Base-by-base conservation (phyloP, 208 protist species). In the Acanthamoeba divionensis region DNA sequence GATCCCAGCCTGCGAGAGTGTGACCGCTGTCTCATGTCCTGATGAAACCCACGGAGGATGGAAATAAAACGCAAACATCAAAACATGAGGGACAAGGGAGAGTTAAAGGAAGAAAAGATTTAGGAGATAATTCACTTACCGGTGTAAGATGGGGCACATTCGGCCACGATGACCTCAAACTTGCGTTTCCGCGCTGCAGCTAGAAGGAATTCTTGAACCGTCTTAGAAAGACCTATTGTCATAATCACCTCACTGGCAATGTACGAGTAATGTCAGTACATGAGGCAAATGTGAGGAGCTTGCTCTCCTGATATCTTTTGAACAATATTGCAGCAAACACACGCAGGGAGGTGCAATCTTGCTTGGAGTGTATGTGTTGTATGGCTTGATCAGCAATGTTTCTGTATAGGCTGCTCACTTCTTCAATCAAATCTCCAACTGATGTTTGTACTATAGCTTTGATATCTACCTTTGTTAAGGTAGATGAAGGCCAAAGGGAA, bases 141-240 rank as follows among this genome's bases (percentile, higher is more conserved):
- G 62, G 57, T 89, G 48, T 91, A 94, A 21, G 87, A 91, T 57
- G 98, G 98, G 10, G 96, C 94, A 38, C 95, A 96, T 87, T 99
- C 98, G 36, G 97, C 95, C 10, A 99, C 96, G 44, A 99, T 97
- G 1, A 99, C 97, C 50, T 97, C 95, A 91, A 99, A 98, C 45
- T 91, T 93, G 65, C 93, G 91, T 45, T 96, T 95, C 52, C 91
- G 93, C 15, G 92, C 95, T 15, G 95, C 96, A 26, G 54, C 55
- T 24, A 79, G 86, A 54, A 97, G 69, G 65, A 97, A 97, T 18
- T 87, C 69, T 66, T 95, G 91, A n/a, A 97, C 95, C 18, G 96
- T 97, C n/a, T 66, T 66, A 21, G 95, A 96, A 66, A 85, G 60
- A 29, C 96, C 96, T 62, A 94, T 92, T 15, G 95, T 97, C 85